These are phyloP conservation scores for Phoenix dactylifera DNA, from an alignment of 176 grass and related monocot genomes.

Conservation along the genomic window DNA sequence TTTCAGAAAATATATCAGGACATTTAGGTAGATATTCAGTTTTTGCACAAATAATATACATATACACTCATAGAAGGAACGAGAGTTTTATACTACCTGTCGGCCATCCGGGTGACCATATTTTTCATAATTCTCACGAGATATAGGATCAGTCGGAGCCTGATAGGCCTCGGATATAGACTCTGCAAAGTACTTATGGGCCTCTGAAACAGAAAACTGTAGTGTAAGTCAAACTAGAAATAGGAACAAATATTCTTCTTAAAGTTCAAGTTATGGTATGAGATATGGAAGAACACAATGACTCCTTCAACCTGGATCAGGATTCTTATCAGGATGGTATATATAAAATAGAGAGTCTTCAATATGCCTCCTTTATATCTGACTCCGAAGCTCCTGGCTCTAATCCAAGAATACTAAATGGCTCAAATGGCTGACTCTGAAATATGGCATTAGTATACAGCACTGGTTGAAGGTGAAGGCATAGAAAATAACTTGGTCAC, in stretches of 20 bases:
- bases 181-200: slow-evolving; percentile 90
- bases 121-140: slow-evolving; percentile 99
- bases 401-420: slow-evolving; percentile 92
- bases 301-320: slow-evolving; percentile 63
- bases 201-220: slow-evolving; percentile 51
- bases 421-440: slow-evolving; percentile 93
- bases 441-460: slow-evolving; percentile 13
- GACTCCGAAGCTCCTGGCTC: slow-evolving; percentile 73
- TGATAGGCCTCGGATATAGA: slow-evolving; percentile 99
- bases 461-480: not conserved
- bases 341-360: slow-evolving; percentile 72
- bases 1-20: not conserved
- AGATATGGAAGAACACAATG: not conserved
- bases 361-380: slow-evolving; percentile 90
- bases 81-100: slow-evolving; percentile 48
- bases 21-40: slow-evolving; percentile 6
- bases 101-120: slow-evolving; percentile 98
- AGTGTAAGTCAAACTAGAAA: slow-evolving; percentile 14
- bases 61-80: not conserved
- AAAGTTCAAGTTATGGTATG: not conserved
- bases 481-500: not conserved
- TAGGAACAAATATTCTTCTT: slow-evolving; percentile 9
- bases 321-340: slow-evolving; percentile 99
- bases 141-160: slow-evolving; percentile 82
- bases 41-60: slow-evolving; percentile 5